Evolutionary conservation across 148 eudicot genomes (phyloP).

Genomic region (Rhododendron griersonianum): DNA sequence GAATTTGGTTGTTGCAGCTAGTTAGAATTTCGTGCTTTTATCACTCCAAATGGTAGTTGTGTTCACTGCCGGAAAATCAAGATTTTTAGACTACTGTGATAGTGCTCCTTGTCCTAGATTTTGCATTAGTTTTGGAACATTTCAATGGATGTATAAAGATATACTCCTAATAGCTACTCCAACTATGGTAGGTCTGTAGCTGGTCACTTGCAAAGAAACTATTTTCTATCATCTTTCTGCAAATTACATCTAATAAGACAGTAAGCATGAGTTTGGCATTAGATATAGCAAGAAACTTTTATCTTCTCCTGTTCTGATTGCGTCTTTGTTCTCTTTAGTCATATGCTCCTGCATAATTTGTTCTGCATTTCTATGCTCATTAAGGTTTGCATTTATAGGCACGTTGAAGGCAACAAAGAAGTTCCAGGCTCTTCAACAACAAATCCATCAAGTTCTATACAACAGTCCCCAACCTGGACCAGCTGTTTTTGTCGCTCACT

Average conservation of each 20-base stretch:
- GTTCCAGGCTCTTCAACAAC: conserved; percentile 79
- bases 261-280: background rate
- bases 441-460: conserved; percentile 56
- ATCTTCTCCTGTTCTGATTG: background rate
- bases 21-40: background rate
- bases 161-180: too few species aligned
- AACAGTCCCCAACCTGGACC: conserved; percentile 77
- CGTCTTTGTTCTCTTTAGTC: background rate
- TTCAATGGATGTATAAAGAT: background rate
- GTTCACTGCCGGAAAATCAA: background rate
- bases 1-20: background rate
- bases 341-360: background rate
- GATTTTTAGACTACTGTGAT: background rate
- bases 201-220: background rate
- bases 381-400: conserved; percentile 43
- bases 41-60: background rate
- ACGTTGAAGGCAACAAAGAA: conserved; percentile 77
- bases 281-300: background rate
- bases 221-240: background rate
- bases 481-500: conserved; percentile 62
- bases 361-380: background rate
- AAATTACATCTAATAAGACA: background rate
- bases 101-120: background rate
- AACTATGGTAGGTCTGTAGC: background rate
- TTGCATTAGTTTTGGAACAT: background rate